Evolutionary conservation across 768 basidiomycete genomes (phyloP), one percentile per base, ranked within the genome.

Genomic region (Omphalotus guepiniiformis): DNA sequence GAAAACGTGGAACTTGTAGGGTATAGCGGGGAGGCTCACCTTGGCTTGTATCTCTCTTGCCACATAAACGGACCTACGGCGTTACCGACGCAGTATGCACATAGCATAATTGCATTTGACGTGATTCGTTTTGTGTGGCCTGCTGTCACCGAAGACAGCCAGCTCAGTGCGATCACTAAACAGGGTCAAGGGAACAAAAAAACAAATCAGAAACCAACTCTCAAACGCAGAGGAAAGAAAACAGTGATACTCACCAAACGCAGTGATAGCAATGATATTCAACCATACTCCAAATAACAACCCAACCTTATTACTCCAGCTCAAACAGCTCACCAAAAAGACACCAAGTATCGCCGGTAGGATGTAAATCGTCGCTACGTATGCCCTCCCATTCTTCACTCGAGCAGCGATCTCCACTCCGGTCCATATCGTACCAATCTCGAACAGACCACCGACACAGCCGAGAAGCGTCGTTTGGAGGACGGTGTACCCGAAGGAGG

Each of bases 51-150:
- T 59, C 76, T 67, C 0, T 68, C 68, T 57, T 81, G 76, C 86
- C 86, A 89, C 83, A 89, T 85, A 56, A 86, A 83, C 0, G 86
- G 85, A n/a, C 21, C 43, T 0, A 76, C 77, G 2, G 84, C 68
- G 48, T 89, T 88, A 7, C 77, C 80, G 21, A 76, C 64, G 50
- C 73, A 76, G 57, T 88, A 90, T 1, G 84, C 82, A 35, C 75
- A 75, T 9, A 90, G 71, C 73, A 88, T 76, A 52, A 90, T 79
- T 0, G 88, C 84, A 56, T 89, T 88, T 4, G 68, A 63, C 18
- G 86, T 83, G 0, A 89, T 73, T 51, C 75, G 72, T 63, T 87
- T 87, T 26, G 85, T 88, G 56, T 86, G 85, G 1, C 83, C 85
- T 0, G 83, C 77, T 0, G 83, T 87, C 5, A 84, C 77, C 34